Evolutionary conservation across 202 grass and related monocot genomes (phyloP), one percentile per base, ranked within the genome.

Genomic region (Saccharum hybrid): DNA sequence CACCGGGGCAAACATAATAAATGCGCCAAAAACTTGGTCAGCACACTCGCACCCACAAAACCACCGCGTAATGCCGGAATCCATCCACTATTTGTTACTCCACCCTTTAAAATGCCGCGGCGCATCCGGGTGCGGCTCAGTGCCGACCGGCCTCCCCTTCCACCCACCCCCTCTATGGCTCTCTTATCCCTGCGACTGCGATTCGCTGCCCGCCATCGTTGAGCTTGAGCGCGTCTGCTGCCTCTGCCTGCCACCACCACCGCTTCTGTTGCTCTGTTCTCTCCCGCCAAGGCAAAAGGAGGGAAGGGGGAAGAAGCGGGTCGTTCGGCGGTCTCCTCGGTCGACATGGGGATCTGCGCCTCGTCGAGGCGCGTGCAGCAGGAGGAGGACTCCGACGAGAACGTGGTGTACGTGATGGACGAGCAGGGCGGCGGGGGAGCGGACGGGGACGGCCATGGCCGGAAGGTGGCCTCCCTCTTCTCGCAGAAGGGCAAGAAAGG

Each of bases 401-500:
- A 72, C 86, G 86, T 94, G 62, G 91, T 98, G 48, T 99, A 92
- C 49, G 78, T 96, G 13, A 80, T 84, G 83, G 88, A 91, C 46
- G 84, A 80, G 23, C 81, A 88, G 34, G 65, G 63, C 21, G 78
- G 82, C 7, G 70, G 85, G 0, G 34, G 42, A 1, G 46, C 11
- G 0, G 48, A 21, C n/a, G 26, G 26, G 2, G 7, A 62, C 15
- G 22, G 52, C 1, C 18, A 0, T 2, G 42, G 13, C 54, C 87
- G 91, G 74, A 96, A 68, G 77, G 69, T 96, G 43, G 96, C 91
- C 13, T 98, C 96, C 71, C 89, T 96, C 77, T 99, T 71, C 79
- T 99, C 96, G 60, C 96, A 76, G 56, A 92, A 71, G 74, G 96
- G 96, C 83, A 94, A 92, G 89, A 99, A 99, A 34, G 96, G 96